Evolutionary conservation across 1,284 basidiomycete species (phyloP).

Genomic region (Ganoderma sinense): DNA sequence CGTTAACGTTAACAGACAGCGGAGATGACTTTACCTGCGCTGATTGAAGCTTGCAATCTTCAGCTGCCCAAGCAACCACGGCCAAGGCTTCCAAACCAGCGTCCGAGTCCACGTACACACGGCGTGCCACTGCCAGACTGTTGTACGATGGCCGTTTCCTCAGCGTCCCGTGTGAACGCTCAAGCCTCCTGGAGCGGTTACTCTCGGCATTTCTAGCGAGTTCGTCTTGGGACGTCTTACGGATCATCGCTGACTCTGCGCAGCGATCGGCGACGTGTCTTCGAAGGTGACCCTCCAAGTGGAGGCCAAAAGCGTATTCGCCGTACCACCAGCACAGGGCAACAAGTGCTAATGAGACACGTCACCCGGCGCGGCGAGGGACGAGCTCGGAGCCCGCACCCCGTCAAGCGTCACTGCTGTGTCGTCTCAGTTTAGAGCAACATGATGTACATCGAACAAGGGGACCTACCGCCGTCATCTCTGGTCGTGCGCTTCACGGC

Average conservation of each 20-base stretch:
- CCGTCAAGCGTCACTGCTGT: not conserved
- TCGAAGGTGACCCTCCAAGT: not conserved
- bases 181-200: not conserved
- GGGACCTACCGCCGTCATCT: not conserved
- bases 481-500: not conserved
- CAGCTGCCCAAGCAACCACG: not conserved
- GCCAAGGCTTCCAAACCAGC: not conserved
- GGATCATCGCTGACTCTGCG: not conserved
- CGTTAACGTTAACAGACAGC: not conserved
- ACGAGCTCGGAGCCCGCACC: not conserved
- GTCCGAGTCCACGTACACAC: not conserved
- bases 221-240: not conserved
- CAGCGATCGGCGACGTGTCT: not conserved
- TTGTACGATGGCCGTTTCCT: not conserved
- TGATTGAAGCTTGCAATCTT: not conserved
- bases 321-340: not conserved
- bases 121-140: not conserved
- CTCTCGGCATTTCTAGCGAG: not conserved
- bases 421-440: not conserved
- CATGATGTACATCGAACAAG: not conserved
- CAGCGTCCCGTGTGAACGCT: not conserved
- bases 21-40: not conserved
- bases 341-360: not conserved
- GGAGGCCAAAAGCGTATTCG: not conserved
- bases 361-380: not conserved